Base-by-base conservation (phyloP, 108 stramenopile species). In the Phaeodactylum tricornutum region DNA sequence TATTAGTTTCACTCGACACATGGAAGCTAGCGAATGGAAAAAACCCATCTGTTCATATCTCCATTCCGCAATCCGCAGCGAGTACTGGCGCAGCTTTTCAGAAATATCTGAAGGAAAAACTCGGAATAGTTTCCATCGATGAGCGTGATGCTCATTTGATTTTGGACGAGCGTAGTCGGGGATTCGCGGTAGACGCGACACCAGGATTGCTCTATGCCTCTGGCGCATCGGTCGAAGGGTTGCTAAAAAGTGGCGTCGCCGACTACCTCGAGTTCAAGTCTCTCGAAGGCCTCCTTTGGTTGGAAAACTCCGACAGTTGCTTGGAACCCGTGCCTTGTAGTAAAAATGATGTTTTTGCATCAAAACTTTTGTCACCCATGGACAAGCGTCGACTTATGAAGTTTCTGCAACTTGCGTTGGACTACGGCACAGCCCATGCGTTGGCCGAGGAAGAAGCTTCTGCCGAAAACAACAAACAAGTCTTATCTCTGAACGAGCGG, bases 361-460 rank as follows among this genome's bases (percentile, higher is more conserved):
- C 85, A 9, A 75, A 77, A 45, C 50, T 86, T n/a, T 54, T 95
- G 19, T 44, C 70, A 23, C 79, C 87, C 23, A 66, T 85, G 52
- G 93, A 95, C 29, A 95, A 95, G 55, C 78, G 93, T 8, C 77
- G 77, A 23, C 74, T 95, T 35, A 95, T 95, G 93, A 89, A 87
- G 51, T 86, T 95, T 47, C 60, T 90, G 20, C 93, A 95, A 49
- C 36, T 81, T 16, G 76, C 75, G 12, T 66, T 75, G 50, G 93
- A 95, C 49, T 88, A 86, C 52, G 90, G 74, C 0, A 51, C 57
- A 53, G 50, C 25, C 17, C 45, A 42, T 37, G 27, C 7, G 16
- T 12, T 8, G 8, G 8, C 33, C 33, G 45, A 7, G 27, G 6
- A 5, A 17, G n/a, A n/a, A 3, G 25, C 29, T 4, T 20, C 21